These are phyloP conservation scores for Betula pendula DNA, from an alignment of 306 rosid species.

Conservation along the genomic window DNA sequence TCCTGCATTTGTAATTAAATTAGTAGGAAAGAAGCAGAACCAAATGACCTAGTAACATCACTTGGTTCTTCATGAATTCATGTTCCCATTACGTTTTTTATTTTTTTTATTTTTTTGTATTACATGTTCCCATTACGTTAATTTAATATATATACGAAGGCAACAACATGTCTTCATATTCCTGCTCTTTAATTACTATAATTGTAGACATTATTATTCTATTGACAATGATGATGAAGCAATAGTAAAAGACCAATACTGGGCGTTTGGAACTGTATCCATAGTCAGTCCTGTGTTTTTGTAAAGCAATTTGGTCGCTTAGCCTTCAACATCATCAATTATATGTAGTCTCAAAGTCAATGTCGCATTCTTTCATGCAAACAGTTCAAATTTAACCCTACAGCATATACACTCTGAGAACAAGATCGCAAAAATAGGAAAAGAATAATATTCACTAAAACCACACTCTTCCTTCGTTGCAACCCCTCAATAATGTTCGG, in stretches of 20 bases:
- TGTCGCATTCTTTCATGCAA: neutral
- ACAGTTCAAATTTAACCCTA: neutral
- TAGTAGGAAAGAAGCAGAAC: too few relatives aligned
- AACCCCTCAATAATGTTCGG: constrained; percentile 26
- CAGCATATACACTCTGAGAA: neutral
- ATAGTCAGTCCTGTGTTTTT: neutral
- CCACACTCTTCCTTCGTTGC: neutral
- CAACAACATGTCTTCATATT: neutral
- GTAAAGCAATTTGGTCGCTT: neutral
- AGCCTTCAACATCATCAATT: neutral
- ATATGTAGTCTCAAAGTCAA: neutral
- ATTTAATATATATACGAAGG: too few relatives aligned
- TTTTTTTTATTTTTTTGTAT: too few relatives aligned
- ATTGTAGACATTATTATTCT: neutral
- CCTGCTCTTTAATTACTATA: neutral
- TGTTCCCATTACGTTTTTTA: too few relatives aligned
- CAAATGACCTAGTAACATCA: too few relatives aligned
- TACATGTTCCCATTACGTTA: too few relatives aligned
- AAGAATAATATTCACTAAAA: constrained; percentile 7
- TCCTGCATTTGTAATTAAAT: too few relatives aligned
- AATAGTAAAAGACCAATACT: neutral
- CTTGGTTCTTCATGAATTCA: too few relatives aligned
- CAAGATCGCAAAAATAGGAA: constrained; percentile 12
- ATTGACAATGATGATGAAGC: neutral
- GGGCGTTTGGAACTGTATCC: neutral